phyloP scores from a whole-genome alignment of 2,329 filamentous ascomycete genomes.

The Xylaria digitata region DNA sequence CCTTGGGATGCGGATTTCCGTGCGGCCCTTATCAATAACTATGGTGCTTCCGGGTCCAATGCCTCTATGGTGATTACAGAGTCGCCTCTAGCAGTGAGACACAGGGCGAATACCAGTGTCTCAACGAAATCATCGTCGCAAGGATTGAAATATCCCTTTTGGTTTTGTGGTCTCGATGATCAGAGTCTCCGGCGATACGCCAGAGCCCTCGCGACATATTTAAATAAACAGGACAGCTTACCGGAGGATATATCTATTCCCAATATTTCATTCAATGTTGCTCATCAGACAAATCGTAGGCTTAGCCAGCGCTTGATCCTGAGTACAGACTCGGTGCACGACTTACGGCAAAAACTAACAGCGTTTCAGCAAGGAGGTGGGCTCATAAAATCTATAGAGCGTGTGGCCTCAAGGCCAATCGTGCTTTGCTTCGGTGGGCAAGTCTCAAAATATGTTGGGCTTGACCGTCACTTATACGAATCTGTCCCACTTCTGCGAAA shows the following conservation, averaged over 20 bases:
- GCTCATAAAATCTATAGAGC: constrained; percentile 6
- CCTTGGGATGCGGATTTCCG: constrained; percentile 41
- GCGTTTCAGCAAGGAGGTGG: constrained; percentile 19
- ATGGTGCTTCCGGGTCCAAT: constrained; percentile 49
- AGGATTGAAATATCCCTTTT: constrained; percentile 34
- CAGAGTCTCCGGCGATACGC: constrained; percentile 39
- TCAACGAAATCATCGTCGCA: not conserved
- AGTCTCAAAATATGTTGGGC: constrained; percentile 46
- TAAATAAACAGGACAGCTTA: not conserved
- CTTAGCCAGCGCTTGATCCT: constrained; percentile 45
- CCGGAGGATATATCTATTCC: constrained; percentile 29
- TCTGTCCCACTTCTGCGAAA: constrained; percentile 39
- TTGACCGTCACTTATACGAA: constrained; percentile 50
- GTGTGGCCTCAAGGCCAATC: constrained; percentile 42
- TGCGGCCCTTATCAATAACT: constrained; percentile 51
- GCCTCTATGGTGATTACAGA: constrained; percentile 40
- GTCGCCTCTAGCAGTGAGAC: constrained; percentile 24
- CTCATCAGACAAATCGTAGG: constrained; percentile 47
- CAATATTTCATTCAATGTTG: constrained; percentile 51
- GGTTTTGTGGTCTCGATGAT: constrained; percentile 41
- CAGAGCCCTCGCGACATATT: constrained; percentile 33
- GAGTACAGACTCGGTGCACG: constrained; percentile 43
- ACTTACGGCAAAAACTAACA: constrained; percentile 43
- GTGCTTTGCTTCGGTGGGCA: constrained; percentile 55
- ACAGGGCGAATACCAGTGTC: not conserved